Conservation (phyloP, 1,139 yeast genomes). For the Trichomonascaceae sp. region DNA sequence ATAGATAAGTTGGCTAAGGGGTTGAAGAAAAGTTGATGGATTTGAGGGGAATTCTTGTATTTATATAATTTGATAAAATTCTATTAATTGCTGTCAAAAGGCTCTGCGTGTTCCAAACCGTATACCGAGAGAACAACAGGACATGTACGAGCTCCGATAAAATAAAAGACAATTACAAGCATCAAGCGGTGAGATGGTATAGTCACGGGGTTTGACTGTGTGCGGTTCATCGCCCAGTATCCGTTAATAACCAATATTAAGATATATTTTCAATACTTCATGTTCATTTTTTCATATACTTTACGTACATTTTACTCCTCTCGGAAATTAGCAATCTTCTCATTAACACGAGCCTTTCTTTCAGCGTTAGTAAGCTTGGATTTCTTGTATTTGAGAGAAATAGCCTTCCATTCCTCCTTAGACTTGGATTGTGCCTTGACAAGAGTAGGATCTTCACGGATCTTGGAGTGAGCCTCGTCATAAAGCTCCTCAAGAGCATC, state of each 20-base stretch:
- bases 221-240: too few species aligned
- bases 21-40: background rate
- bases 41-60: background rate
- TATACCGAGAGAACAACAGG: too few species aligned
- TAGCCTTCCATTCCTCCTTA: slow-evolving; percentile 98
- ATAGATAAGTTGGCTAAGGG: slow-evolving; percentile 18
- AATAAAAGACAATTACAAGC: too few species aligned
- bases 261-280: background rate
- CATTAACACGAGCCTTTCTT: slow-evolving; percentile 83
- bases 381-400: slow-evolving; percentile 86
- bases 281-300: background rate
- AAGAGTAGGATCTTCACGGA: slow-evolving; percentile 86
- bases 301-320: slow-evolving; percentile 12
- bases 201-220: too few species aligned
- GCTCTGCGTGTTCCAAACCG: too few species aligned
- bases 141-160: too few species aligned
- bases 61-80: background rate
- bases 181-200: too few species aligned
- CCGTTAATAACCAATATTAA: too few species aligned
- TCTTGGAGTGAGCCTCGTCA: slow-evolving; percentile 88
- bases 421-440: slow-evolving; percentile 91
- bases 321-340: slow-evolving; percentile 65
- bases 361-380: slow-evolving; percentile 85
- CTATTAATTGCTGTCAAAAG: background rate
- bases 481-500: slow-evolving; percentile 95